A percentile compares a stretch with the other conserved stretches of the same genome.
These are phyloP conservation scores for Vinca minor DNA, from an alignment of 257 asterid species.

Conservation along the genomic window DNA sequence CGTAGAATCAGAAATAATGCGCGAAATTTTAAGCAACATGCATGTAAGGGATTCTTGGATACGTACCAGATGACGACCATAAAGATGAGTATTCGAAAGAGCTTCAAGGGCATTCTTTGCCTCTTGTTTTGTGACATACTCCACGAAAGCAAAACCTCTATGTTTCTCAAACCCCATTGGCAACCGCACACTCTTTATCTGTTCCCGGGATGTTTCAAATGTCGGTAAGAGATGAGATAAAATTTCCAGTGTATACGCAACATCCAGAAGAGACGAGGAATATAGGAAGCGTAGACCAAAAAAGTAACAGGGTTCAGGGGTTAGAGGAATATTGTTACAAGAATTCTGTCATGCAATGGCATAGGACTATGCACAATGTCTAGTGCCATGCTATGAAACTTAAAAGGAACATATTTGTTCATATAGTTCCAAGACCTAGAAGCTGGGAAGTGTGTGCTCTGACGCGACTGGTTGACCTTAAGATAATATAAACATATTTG, in stretches of 20 bases:
- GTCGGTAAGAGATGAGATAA: neutral
- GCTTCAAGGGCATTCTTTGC: constrained; percentile 76
- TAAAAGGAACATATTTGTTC: neutral
- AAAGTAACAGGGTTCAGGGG: neutral
- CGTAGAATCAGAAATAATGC: constrained; percentile 6
- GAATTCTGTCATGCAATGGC: neutral
- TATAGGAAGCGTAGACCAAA: neutral
- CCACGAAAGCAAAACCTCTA: constrained; percentile 91
- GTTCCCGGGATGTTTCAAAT: constrained; percentile 12
- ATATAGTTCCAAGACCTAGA: neutral
- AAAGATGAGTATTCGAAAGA: constrained; percentile 78
- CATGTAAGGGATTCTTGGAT: neutral
- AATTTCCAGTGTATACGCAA: neutral
- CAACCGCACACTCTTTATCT: constrained; percentile 79
- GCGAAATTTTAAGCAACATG: neutral
- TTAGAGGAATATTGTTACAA: neutral
- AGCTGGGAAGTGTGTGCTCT: neutral
- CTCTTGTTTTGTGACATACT: constrained; percentile 83
- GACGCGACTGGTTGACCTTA: neutral
- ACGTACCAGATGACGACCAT: constrained; percentile 96
- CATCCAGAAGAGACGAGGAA: neutral
- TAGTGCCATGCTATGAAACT: neutral
- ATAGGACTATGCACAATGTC: too few relatives aligned
- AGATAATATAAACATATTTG: neutral
- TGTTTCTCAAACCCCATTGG: constrained; percentile 76